Conservation (phyloP, 2,329 filamentous ascomycete species). For the Zarea fungicola region DNA sequence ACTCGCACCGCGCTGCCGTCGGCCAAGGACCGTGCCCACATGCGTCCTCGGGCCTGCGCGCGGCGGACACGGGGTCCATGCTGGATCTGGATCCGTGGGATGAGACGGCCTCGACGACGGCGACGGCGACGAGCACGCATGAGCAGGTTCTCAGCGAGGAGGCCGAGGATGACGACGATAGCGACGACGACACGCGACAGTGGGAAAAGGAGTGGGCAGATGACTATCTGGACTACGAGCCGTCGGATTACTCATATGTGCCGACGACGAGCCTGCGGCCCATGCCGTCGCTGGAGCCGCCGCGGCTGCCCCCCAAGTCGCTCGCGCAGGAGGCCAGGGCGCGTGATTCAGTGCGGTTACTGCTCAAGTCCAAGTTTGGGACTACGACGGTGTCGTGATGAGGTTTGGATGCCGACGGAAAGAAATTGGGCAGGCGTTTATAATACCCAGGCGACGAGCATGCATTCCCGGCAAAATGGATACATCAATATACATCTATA, state of each 20-base stretch:
- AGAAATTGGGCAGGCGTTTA: no score
- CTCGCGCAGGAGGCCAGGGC: background rate
- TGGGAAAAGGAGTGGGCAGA: constrained; percentile 11
- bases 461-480: no score
- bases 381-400: background rate
- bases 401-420: background rate
- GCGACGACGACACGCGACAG: background rate
- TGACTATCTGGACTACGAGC: background rate
- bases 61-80: background rate
- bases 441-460: no score
- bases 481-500: no score
- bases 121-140: no score
- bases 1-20: constrained; percentile 50
- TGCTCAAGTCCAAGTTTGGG: constrained; percentile 4
- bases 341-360: background rate
- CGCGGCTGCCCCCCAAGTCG: background rate
- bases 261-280: constrained; percentile 5
- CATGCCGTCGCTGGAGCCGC: background rate
- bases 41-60: constrained; percentile 14
- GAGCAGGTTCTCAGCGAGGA: no score
- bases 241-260: background rate
- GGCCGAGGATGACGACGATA: background rate
- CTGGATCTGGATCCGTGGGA: constrained; percentile 9
- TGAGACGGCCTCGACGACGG: background rate
- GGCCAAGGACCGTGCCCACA: constrained; percentile 52